Evolutionary conservation across 1,284 basidiomycete species (phyloP).

Genomic region (Ganoderma leucocontextum): DNA sequence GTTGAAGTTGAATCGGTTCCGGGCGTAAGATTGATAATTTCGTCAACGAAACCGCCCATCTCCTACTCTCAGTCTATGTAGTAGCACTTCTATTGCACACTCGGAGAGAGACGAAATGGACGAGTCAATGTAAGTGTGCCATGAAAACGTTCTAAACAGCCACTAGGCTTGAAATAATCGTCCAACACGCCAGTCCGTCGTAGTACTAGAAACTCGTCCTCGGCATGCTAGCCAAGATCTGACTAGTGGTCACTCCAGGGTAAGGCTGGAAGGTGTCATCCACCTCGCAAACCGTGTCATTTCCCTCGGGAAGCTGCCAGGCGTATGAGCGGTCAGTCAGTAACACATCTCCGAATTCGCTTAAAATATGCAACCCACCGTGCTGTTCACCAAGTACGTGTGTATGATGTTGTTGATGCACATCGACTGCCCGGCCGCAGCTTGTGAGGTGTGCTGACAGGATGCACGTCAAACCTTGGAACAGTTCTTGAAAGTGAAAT

Average conservation of each 20-base stretch:
- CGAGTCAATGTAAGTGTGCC: too few relatives aligned
- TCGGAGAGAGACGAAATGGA: too few relatives aligned
- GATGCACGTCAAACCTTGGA: neutral
- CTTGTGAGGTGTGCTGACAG: constrained; percentile 5
- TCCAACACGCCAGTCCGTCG: neutral
- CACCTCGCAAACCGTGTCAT: constrained; percentile 18
- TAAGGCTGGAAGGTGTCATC: constrained; percentile 14
- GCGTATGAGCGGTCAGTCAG: neutral
- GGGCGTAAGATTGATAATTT: too few relatives aligned
- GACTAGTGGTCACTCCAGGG: neutral
- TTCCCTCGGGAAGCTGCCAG: constrained; percentile 11
- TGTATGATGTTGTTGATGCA: constrained; percentile 6
- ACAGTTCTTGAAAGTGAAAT: neutral
- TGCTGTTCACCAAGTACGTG: constrained; percentile 13
- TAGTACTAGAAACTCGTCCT: neutral
- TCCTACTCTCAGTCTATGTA: too few relatives aligned
- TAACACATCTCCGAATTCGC: neutral
- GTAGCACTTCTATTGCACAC: too few relatives aligned
- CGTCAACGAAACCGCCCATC: too few relatives aligned
- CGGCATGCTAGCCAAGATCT: constrained; percentile 1
- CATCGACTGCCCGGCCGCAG: neutral
- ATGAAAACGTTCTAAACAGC: too few relatives aligned
- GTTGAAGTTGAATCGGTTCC: too few relatives aligned
- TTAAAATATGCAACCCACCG: constrained; percentile 5
- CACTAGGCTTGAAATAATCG: neutral